Evolutionary conservation across 805 yeast genomes (phyloP), one percentile per base, ranked within the genome.

Genomic region (Wickerhamomyces bovis): DNA sequence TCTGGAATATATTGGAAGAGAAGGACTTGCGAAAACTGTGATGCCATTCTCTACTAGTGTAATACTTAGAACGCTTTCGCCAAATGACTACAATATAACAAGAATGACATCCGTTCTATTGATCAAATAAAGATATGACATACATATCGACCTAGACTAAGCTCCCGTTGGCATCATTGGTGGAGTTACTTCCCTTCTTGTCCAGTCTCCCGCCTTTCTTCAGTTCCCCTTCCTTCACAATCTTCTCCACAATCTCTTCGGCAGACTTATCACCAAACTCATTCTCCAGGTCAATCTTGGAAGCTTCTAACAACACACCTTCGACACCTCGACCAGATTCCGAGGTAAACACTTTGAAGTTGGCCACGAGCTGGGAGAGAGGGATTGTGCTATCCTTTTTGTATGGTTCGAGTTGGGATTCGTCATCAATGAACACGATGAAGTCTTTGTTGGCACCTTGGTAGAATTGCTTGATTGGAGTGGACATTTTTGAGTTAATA

Each of bases 241-340:
- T 84, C 43, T 65, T 60, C 46, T 75, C 74, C 46, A 88, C 74
- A n/a, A 77, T 73, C 23, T 77, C 82, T 45, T 83, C 87, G 3
- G 63, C 43, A 3, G 36, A 57, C 42, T 72, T 67, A 22, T 76
- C 69, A 25, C 89, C 92, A 53, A 89, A 88, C 58, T 87, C 94
- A 52, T 76, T 76, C 43, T 72, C 73, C 36, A 88, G 61, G 49
- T 81, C 85, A 18, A 71, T 68, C 46, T 78, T 75, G 8, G 92
- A 83, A 2, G 92, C 95, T 56, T 78, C 81, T 44, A 83, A 86
- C 22, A 85, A 61, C 9, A 75, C 72, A 47, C 96, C 96, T 55
- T 79, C 85, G 4, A 80, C 68, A 28, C 95, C 96, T 38, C 68
- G 68, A 41, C 86, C 84, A 21, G 70, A 71, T 50, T 74, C 73